Evolutionary conservation across 306 rosid genomes (phyloP).

Genomic region (Corylus avellana): DNA sequence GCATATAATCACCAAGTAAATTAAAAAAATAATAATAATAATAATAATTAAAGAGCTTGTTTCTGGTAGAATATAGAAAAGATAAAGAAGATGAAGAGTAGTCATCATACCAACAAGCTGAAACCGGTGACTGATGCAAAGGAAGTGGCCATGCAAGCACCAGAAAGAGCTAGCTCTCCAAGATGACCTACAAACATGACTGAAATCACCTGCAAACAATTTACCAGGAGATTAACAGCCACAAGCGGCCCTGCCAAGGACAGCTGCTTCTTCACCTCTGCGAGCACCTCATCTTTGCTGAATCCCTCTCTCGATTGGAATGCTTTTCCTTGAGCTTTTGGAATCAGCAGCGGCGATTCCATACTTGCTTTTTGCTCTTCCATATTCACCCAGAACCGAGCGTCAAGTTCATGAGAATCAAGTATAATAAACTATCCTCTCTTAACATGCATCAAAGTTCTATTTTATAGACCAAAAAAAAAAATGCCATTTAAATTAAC

Average conservation of each 20-base stretch:
- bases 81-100: not conserved
- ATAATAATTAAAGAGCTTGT: not conserved
- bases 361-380: not conserved
- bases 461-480: no score
- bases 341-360: constrained; percentile 18
- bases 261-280: constrained; percentile 39
- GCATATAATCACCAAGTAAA: not conserved
- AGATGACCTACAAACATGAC: constrained; percentile 52
- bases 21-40: not conserved
- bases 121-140: constrained; percentile 53
- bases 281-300: constrained; percentile 22
- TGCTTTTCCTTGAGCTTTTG: constrained; percentile 8
- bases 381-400: no score
- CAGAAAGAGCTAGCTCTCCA: constrained; percentile 45
- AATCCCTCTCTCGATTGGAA: not conserved
- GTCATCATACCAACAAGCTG: constrained; percentile 40
- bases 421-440: no score
- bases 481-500: no score
- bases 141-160: constrained; percentile 55
- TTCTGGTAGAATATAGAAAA: not conserved
- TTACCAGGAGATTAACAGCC: constrained; percentile 28
- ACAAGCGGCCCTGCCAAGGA: constrained; percentile 41
- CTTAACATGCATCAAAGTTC: no score
- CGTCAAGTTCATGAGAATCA: no score
- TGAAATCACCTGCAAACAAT: constrained; percentile 43